Evolutionary conservation across 352 stramenopile genomes (phyloP).

Genomic region (Thalassiosira livingstoniorum): DNA sequence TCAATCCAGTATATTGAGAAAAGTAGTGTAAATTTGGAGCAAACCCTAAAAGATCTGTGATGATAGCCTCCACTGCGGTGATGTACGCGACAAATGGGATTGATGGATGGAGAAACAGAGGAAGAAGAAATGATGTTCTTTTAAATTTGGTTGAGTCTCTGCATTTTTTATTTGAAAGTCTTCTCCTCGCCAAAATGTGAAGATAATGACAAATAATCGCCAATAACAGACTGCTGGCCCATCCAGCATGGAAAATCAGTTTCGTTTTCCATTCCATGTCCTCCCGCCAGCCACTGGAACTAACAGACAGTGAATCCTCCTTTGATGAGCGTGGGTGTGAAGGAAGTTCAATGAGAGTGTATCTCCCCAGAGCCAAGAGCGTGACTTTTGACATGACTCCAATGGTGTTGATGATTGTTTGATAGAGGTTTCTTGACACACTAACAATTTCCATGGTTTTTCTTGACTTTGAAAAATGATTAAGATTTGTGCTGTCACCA

Average conservation of each 20-base stretch:
- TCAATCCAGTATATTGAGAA: too few relatives aligned
- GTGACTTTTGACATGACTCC: neutral
- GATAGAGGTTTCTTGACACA: neutral
- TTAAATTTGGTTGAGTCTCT: neutral
- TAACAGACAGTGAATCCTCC: neutral
- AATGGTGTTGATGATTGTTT: neutral
- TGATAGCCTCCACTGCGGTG: slow-evolving; percentile 30
- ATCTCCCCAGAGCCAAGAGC: neutral
- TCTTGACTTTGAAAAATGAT: neutral
- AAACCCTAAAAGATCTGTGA: slow-evolving; percentile 38
- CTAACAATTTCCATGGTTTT: neutral
- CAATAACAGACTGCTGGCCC: slow-evolving; percentile 23
- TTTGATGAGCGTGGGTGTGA: neutral
- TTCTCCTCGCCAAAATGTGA: neutral
- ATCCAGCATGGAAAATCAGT: slow-evolving; percentile 22
- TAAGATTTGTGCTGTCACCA: too few relatives aligned
- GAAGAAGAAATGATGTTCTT: too few relatives aligned
- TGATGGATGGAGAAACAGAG: slow-evolving; percentile 23
- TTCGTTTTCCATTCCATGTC: neutral
- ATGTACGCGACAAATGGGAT: slow-evolving; percentile 22
- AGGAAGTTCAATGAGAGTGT: neutral
- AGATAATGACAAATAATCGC: slow-evolving; percentile 25
- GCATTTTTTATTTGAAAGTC: slow-evolving; percentile 1
- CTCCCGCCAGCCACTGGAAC: neutral
- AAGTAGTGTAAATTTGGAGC: neutral